phyloP scores from a whole-genome alignment of 1,284 basidiomycete genomes.

The Meripilus lineatus region DNA sequence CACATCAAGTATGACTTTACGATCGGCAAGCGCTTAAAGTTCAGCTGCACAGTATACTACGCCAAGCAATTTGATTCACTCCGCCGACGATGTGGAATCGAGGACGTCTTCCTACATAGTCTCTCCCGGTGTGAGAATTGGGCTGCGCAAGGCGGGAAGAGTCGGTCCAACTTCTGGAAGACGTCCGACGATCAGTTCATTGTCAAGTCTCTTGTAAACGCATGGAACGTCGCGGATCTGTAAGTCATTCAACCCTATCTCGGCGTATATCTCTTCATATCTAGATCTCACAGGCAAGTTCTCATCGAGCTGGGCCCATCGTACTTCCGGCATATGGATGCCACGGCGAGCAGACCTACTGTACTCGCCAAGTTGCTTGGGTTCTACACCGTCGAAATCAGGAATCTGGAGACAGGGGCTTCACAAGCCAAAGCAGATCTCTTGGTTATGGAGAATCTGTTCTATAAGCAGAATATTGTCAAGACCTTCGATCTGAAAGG shows the following conservation, averaged over 20 bases:
- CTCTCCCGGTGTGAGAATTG: slow-evolving; percentile 59
- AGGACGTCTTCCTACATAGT: slow-evolving; percentile 57
- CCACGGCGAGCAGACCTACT: slow-evolving; percentile 59
- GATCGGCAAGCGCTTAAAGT: slow-evolving; percentile 63
- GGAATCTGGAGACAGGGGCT: slow-evolving; percentile 64
- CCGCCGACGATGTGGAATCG: slow-evolving; percentile 60
- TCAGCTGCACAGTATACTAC: slow-evolving; percentile 77
- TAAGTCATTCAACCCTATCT: slow-evolving; percentile 31
- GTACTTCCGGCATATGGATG: slow-evolving; percentile 73
- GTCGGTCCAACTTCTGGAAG: slow-evolving; percentile 74
- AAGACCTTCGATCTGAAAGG: slow-evolving; percentile 80
- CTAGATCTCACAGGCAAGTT: slow-evolving; percentile 51
- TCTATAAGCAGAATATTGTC: slow-evolving; percentile 59
- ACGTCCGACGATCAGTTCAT: slow-evolving; percentile 71
- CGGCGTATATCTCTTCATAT: slow-evolving; percentile 6
- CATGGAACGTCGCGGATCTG: slow-evolving; percentile 82
- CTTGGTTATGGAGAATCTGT: slow-evolving; percentile 79
- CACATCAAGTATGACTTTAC: slow-evolving; percentile 81
- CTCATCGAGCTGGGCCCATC: slow-evolving; percentile 69
- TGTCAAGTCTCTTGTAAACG: slow-evolving; percentile 78
- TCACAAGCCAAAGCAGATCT: slow-evolving; percentile 67
- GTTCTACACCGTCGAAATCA: slow-evolving; percentile 72
- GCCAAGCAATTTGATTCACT: slow-evolving; percentile 72
- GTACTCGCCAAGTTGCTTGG: slow-evolving; percentile 73
- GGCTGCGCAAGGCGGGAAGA: slow-evolving; percentile 70